These are phyloP conservation scores for Pulveroboletus sp. DNA, from an alignment of 768 basidiomycete species.

Conservation along the genomic window DNA sequence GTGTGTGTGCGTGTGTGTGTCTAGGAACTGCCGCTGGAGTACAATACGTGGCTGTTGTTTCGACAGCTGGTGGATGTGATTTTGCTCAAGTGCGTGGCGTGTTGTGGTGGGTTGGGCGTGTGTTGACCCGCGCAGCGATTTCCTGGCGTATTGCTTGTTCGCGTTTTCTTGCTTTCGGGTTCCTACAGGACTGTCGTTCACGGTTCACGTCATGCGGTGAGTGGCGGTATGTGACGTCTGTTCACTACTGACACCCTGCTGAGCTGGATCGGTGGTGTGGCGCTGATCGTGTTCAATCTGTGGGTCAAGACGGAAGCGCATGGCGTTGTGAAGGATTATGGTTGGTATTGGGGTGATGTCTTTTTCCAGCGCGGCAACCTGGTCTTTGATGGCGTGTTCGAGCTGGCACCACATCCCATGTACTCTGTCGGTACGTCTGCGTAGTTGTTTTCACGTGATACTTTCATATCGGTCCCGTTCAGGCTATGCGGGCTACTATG, in stretches of 20 bases:
- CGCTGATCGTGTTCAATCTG: constrained; percentile 89
- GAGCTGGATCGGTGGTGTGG: constrained; percentile 88
- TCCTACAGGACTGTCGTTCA: constrained; percentile 69
- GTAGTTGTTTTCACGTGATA: neutral
- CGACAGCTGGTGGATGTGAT: constrained; percentile 96
- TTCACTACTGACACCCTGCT: constrained; percentile 4
- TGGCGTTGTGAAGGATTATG: constrained; percentile 95
- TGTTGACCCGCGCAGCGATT: constrained; percentile 59
- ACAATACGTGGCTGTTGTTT: constrained; percentile 96
- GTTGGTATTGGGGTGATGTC: constrained; percentile 96
- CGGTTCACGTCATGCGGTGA: constrained; percentile 77
- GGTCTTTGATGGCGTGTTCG: constrained; percentile 97
- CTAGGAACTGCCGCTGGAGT: constrained; percentile 89
- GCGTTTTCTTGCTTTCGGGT: constrained; percentile 91
- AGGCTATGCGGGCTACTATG: constrained; percentile 99
- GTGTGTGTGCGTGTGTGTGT: too few relatives aligned
- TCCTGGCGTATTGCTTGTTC: constrained; percentile 92
- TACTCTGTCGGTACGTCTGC: constrained; percentile 72
- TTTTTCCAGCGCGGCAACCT: constrained; percentile 92
- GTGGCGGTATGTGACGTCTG: constrained; percentile 13
- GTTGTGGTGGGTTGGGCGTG: neutral
- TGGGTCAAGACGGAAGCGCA: constrained; percentile 99
- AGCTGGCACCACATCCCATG: constrained; percentile 92
- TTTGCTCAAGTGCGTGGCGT: constrained; percentile 76
- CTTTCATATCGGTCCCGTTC: neutral